Conservation (phyloP, 208 protist genomes). For the Leishmania turanica region DNA sequence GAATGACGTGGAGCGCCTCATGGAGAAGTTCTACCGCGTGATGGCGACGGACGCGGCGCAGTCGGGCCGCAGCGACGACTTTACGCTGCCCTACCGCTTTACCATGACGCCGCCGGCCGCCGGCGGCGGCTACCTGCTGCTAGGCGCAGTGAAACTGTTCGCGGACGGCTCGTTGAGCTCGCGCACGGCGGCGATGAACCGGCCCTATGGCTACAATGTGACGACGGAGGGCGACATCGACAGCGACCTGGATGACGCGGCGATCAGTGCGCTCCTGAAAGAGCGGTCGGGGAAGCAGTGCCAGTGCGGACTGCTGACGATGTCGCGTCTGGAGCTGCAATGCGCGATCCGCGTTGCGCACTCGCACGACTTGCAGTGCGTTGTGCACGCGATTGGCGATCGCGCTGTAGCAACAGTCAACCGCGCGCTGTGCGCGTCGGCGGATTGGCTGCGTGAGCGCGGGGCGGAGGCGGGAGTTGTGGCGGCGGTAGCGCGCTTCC, state of each 20-base stretch:
- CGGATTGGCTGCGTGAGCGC: constrained; percentile 24
- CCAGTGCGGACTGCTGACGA: constrained; percentile 50
- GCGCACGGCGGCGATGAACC: constrained; percentile 59
- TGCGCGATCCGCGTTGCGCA: constrained; percentile 29
- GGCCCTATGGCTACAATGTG: constrained; percentile 45
- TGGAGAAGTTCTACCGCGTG: constrained; percentile 31
- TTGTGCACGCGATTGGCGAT: constrained; percentile 76
- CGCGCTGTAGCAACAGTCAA: constrained; percentile 52
- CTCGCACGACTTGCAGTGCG: constrained; percentile 38
- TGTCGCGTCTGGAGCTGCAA: constrained; percentile 38
- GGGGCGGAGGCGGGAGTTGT: not conserved
- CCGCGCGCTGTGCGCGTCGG: constrained; percentile 40
- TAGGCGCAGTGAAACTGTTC: constrained; percentile 67
- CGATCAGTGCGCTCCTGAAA: constrained; percentile 26
- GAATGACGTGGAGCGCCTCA: constrained; percentile 31
- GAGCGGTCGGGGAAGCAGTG: constrained; percentile 20
- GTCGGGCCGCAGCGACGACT: constrained; percentile 28
- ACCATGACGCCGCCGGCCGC: constrained; percentile 30
- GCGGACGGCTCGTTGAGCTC: constrained; percentile 68
- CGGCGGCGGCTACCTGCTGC: constrained; percentile 44
- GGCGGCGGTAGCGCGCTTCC: constrained; percentile 30
- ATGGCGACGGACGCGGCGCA: constrained; percentile 23
- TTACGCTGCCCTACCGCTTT: constrained; percentile 50
- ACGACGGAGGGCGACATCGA: constrained; percentile 47
- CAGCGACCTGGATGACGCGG: constrained; percentile 46